Conservation (phyloP, 1,284 basidiomycete genomes). For the Hemileia vastatrix region DNA sequence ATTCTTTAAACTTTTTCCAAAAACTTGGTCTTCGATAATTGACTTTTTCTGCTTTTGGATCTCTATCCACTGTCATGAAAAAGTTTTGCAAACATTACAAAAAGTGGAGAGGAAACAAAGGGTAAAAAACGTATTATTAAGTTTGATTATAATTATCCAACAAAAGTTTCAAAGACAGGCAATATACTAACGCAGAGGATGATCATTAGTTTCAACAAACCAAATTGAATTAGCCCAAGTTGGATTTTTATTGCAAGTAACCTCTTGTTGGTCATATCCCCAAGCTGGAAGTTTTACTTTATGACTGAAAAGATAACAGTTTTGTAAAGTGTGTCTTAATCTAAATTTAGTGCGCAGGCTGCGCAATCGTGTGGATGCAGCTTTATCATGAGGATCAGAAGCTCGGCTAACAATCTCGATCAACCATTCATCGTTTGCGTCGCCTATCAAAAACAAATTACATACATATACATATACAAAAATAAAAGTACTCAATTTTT, state of each 20-base stretch:
- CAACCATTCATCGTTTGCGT: conserved; percentile 90
- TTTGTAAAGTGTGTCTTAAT: conserved; percentile 71
- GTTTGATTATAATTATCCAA: too few species aligned
- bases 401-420: conserved; percentile 64
- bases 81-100: neutral
- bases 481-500: neutral
- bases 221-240: conserved; percentile 81
- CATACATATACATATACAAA: neutral
- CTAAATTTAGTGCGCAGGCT: conserved; percentile 76
- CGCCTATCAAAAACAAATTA: conserved; percentile 46
- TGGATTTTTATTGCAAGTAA: conserved; percentile 92
- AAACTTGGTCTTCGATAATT: conserved; percentile 72
- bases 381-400: conserved; percentile 50
- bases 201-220: conserved; percentile 80
- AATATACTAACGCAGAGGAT: conserved; percentile 60
- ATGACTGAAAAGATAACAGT: conserved; percentile 96
- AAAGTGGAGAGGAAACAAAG: neutral
- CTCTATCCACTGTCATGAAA: conserved; percentile 52
- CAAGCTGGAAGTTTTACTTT: conserved; percentile 95
- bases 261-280: conserved; percentile 97
- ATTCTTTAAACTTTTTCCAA: conserved; percentile 77
- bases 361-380: conserved; percentile 61
- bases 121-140: too few species aligned
- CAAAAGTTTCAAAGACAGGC: neutral
- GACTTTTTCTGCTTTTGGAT: conserved; percentile 60